Conservation (phyloP, 2,329 filamentous ascomycete genomes). For the Sphaerulina vaccinii region DNA sequence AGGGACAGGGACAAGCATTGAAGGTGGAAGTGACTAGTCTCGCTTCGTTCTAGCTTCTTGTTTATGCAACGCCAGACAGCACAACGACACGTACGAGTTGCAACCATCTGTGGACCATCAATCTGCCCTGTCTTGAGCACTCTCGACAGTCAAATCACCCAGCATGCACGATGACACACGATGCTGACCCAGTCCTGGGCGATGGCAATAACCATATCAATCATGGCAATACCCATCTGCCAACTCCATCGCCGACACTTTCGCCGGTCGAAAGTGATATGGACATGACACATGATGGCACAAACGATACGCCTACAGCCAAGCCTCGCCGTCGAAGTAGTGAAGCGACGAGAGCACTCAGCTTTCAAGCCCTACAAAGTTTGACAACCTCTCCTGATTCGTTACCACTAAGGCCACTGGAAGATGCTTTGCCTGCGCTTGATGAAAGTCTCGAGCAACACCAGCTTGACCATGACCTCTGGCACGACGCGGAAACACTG, state of each 20-base stretch:
- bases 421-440: constrained; percentile 17
- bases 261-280: constrained; percentile 14
- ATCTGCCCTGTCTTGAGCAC: too few species aligned
- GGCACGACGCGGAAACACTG: constrained; percentile 14
- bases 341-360: constrained; percentile 20
- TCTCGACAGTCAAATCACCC: too few species aligned
- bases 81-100: too few species aligned
- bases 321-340: constrained; percentile 19
- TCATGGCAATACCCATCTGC: constrained; percentile 20
- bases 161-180: too few species aligned
- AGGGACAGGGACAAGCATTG: too few species aligned
- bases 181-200: too few species aligned
- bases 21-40: too few species aligned
- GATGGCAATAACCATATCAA: neutral
- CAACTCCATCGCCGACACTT: constrained; percentile 19
- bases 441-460: neutral
- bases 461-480: constrained; percentile 1
- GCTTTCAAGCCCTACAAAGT: constrained; percentile 21
- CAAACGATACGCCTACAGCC: neutral
- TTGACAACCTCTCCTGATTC: constrained; percentile 26
- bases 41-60: too few species aligned
- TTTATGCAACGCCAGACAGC: too few species aligned
- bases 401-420: constrained; percentile 23
- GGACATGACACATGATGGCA: constrained; percentile 13
- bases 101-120: too few species aligned